A percentile compares a stretch with the other conserved stretches of the same genome.
Conservation (phyloP, 2,329 filamentous ascomycete species). For the Penicillium sp. region DNA sequence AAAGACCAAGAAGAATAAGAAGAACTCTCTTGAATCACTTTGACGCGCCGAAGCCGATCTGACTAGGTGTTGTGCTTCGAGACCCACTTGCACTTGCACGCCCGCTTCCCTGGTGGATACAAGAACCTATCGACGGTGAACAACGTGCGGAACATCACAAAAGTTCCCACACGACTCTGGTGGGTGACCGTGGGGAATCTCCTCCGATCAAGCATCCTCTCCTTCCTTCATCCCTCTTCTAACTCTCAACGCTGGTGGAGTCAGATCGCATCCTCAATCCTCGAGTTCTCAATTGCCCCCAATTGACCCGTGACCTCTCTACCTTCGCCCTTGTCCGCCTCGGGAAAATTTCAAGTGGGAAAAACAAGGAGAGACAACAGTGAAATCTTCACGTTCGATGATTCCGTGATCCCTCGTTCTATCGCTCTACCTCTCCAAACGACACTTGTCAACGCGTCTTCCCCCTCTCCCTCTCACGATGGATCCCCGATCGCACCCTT, state of each 20-base stretch:
- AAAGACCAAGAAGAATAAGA: no score
- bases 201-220: slow-evolving; percentile 40
- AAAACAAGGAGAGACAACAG: slow-evolving; percentile 27
- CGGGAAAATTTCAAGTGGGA: slow-evolving; percentile 23
- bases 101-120: slow-evolving; percentile 45
- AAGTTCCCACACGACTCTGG: slow-evolving; percentile 45
- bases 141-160: slow-evolving; percentile 47
- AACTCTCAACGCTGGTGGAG: slow-evolving; percentile 37
- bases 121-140: slow-evolving; percentile 41
- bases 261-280: slow-evolving; percentile 18
- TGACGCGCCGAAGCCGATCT: slow-evolving; percentile 40
- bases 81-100: slow-evolving; percentile 41
- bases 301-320: slow-evolving; percentile 29
- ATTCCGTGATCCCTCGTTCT: slow-evolving; percentile 36
- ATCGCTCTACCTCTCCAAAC: slow-evolving; percentile 1
- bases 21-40: no score
- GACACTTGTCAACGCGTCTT: slow-evolving; percentile 8
- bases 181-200: slow-evolving; percentile 47
- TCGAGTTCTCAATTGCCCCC: no score
- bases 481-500: slow-evolving; percentile 50
- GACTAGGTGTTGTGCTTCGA: slow-evolving; percentile 40
- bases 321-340: slow-evolving; percentile 22
- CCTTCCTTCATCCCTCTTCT: slow-evolving; percentile 27
- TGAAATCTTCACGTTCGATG: no score
- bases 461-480: slow-evolving; percentile 26